A percentile compares a stretch with the other conserved stretches of the same genome.
Evolutionary conservation across 2,329 filamentous ascomycete species (phyloP).

Genomic region (Fusarium avenaceum): DNA sequence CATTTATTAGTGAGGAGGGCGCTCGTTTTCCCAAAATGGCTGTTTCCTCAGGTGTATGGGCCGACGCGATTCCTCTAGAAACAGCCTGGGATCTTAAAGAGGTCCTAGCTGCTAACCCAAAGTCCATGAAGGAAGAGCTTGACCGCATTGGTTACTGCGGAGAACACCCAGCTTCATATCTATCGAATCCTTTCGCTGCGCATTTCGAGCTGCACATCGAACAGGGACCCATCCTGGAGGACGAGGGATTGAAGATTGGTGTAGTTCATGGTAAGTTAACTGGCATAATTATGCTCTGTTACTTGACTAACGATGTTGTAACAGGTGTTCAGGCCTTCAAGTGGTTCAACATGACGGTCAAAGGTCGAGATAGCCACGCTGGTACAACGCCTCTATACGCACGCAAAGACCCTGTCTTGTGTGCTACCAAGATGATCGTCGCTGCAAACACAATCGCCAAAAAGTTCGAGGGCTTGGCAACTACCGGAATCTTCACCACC

Average conservation of each 20-base stretch:
- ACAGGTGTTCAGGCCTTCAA: slow-evolving; percentile 22
- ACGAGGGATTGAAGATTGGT: slow-evolving; percentile 3
- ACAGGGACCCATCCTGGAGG: not conserved
- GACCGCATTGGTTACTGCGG: slow-evolving; percentile 11
- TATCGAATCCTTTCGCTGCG: slow-evolving; percentile 1
- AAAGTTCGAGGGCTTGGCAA: not conserved
- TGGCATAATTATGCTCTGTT: rapidly evolving
- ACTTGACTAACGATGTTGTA: rapidly evolving
- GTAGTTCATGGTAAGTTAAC: not conserved
- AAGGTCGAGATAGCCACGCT: slow-evolving; percentile 13
- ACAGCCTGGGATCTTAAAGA: slow-evolving; percentile 4
- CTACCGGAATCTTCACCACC: slow-evolving; percentile 2
- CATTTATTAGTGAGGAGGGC: not conserved
- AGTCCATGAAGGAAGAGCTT: slow-evolving; percentile 23
- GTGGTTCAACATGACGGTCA: slow-evolving; percentile 14
- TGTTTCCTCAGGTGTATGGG: slow-evolving; percentile 7
- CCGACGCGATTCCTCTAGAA: slow-evolving; percentile 1
- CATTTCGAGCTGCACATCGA: slow-evolving; percentile 72
- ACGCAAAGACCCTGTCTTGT: slow-evolving; percentile 11
- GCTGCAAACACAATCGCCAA: slow-evolving; percentile 14
- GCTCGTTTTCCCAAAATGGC: slow-evolving; percentile 22
- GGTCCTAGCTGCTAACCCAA: not conserved
- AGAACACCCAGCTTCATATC: not conserved
- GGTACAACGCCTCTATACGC: slow-evolving; percentile 20
- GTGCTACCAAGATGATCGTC: slow-evolving; percentile 11